Base-by-base conservation (phyloP, 345 rosid species). In the Brassica juncea region DNA sequence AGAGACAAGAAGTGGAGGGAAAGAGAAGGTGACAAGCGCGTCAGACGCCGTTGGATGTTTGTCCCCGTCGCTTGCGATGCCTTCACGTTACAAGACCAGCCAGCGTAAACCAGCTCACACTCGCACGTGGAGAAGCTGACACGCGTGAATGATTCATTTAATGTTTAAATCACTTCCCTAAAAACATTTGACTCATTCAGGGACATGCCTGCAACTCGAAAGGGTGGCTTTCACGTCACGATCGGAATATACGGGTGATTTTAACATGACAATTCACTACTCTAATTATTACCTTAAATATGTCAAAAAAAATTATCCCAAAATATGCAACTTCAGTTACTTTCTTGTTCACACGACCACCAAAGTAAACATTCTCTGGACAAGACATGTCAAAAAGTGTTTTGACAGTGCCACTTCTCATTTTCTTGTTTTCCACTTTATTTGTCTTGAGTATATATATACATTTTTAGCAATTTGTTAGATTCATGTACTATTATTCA, bases 41-140 rank as follows among this genome's bases (percentile, higher is more conserved):
- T 84, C 85, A 82, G 84, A 69, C 84, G 82, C 88, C 85, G 86
- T 84, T 84, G 84, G 85, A 81, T 77, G 72, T 83, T 84, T 86
- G 87, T 81, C 76, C 68, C 82, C 83, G 68, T 80, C 80, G 73
- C 77, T 80, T 76, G 64, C 80, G 80, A 74, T 74, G 83, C 77
- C 35, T 79, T 77, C 84, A 72, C 82, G 79, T 72, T 61, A 79
- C 68, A 69, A 62, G 84, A 82, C 87, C 80, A 85, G 70, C 70
- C 78, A 79, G 82, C 74, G 1, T 27, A 28, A 68, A 68, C 79
- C 83, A 80, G 80, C 80, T 75, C 83, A 75, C 76, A 25, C 49
- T 80, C 74, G 84, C 87, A 84, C 87, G 84, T 84, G 90, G 86
- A 65, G 16, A 6, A 4, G 4, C 78, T 37, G 74, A 72, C 82